Percentiles rank a stretch among this genome's conserved stretches.
phyloP scores from a whole-genome alignment of 495 filamentous ascomycete species.

The Lasiosphaeria hispida region DNA sequence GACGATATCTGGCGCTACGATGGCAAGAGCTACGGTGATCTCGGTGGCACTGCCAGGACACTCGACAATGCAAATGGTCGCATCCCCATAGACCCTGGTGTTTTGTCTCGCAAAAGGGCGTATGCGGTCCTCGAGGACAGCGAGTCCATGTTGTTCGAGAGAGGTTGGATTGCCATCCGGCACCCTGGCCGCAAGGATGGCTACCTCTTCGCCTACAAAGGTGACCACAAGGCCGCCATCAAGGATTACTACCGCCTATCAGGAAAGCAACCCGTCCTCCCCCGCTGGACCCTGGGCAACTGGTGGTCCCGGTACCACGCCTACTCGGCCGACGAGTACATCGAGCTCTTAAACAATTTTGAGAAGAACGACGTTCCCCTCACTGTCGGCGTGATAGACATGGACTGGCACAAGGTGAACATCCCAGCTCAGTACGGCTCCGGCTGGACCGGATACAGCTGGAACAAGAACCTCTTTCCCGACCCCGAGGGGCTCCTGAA shows the following conservation, averaged over 20 bases:
- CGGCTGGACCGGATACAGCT: conserved; percentile 63
- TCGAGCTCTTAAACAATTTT: conserved; percentile 52
- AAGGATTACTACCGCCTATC: conserved; percentile 55
- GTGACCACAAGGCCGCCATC: conserved; percentile 53
- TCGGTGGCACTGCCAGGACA: conserved; percentile 54
- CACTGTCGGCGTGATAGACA: conserved; percentile 55
- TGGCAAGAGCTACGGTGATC: conserved; percentile 38
- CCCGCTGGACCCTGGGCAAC: conserved; percentile 58
- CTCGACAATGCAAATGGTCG: conserved; percentile 54
- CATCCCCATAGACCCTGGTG: conserved; percentile 44
- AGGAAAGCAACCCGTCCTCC: conserved; percentile 53
- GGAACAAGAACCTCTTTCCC: conserved; percentile 56
- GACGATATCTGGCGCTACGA: conserved; percentile 48
- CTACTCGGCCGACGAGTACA: conserved; percentile 50
- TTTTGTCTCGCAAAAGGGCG: conserved; percentile 43
- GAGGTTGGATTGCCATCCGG: conserved; percentile 47
- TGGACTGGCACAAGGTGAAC: conserved; percentile 60
- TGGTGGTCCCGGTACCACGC: conserved; percentile 63
- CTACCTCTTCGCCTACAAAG: conserved; percentile 57
- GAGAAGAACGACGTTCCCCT: conserved; percentile 47
- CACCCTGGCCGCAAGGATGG: conserved; percentile 49
- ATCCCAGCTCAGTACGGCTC: conserved; percentile 32
- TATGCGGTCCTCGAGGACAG: conserved; percentile 54
- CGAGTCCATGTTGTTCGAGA: conserved; percentile 55
- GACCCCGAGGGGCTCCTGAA: conserved; percentile 44